Evolutionary conservation across 2,329 filamentous ascomycete genomes (phyloP), one percentile per base, ranked within the genome.

Genomic region (Leptographium flavum): DNA sequence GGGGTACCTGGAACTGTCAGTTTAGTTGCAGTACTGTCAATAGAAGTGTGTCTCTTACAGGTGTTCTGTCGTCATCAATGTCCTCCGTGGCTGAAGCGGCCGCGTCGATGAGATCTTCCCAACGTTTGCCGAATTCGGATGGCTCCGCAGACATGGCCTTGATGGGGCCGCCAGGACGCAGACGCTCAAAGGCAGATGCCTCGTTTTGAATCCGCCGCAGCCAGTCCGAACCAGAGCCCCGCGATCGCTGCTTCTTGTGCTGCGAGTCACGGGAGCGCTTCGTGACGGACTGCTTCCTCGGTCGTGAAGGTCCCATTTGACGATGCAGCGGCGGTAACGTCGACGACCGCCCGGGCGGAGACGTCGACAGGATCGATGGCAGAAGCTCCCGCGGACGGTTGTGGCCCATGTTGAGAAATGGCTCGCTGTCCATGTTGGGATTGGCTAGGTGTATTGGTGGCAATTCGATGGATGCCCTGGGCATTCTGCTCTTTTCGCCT

Each of bases 81-180:
- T 82, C 90, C 65, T 94, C 88, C 3, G 87, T 93, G 25, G 88
- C 87, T 50, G 87, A 94, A 28, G 90, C 87, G 45, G 74, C 90
- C 43, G 90, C 90, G 63, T 95, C 88, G 52, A 96, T 93, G 49
- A 96, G 71, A 62, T 96, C 90, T 63, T 94, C 87, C 92, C 90
- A 96, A 56, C 90, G 75, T 66, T 92, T 94, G 52, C 86, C 87
- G 63, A 84, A 83, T 48, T 83, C 81, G 19, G 76, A 76, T 22
- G 88, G 87, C 62, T 95, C 90, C 36, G 85, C 85, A 15, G 87
- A 94, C 53, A 84, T 75, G 46, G 87, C 85, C 64, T 94, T 94
- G 50, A 86, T 79, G 55, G 81, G 79, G 47, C 81, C 74, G 57
- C 68, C 69, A 13, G 70, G 68, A 50, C 82, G 81, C 52, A 86